Evolutionary conservation across 208 protist genomes (phyloP).

Genomic region (Leptomonas seymouri): DNA sequence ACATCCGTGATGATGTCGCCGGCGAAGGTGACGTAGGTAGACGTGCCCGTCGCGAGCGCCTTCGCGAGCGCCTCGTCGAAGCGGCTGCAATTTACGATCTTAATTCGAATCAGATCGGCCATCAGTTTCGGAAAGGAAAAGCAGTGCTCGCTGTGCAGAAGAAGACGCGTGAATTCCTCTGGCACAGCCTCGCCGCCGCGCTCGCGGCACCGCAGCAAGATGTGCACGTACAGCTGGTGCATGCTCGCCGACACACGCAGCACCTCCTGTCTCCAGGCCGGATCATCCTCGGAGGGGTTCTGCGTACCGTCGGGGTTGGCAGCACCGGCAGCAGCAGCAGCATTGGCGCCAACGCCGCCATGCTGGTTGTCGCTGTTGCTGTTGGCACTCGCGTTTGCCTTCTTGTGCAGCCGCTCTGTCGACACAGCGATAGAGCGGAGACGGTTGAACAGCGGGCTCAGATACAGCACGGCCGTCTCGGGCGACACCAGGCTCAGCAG

Average conservation of each 20-base stretch:
- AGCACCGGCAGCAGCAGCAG: conserved; percentile 14
- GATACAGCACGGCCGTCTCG: conserved; percentile 76
- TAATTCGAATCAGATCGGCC: conserved; percentile 82
- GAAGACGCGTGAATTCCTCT: conserved; percentile 78
- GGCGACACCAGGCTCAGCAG: conserved; percentile 78
- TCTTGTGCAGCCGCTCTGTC: conserved; percentile 56
- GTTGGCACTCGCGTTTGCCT: conserved; percentile 34
- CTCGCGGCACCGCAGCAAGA: conserved; percentile 78
- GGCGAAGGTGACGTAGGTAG: conserved; percentile 71
- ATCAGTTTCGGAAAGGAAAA: conserved; percentile 73
- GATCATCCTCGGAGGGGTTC: conserved; percentile 22
- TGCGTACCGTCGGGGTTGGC: conserved; percentile 25
- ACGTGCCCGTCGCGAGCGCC: conserved; percentile 36
- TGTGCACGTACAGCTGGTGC: conserved; percentile 83
- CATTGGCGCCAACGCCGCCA: conserved; percentile 8
- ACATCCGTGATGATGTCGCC: conserved; percentile 71
- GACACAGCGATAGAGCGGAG: conserved; percentile 59
- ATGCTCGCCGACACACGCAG: conserved; percentile 61
- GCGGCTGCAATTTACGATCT: conserved; percentile 84
- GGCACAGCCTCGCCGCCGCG: conserved; percentile 65
- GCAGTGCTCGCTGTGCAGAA: conserved; percentile 63
- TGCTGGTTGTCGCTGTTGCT: conserved; percentile 14
- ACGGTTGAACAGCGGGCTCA: conserved; percentile 64
- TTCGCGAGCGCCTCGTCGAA: conserved; percentile 90
- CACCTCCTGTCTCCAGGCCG: conserved; percentile 30